Evolutionary conservation across 768 basidiomycete genomes (phyloP).

Genomic region (Collybia sp.): DNA sequence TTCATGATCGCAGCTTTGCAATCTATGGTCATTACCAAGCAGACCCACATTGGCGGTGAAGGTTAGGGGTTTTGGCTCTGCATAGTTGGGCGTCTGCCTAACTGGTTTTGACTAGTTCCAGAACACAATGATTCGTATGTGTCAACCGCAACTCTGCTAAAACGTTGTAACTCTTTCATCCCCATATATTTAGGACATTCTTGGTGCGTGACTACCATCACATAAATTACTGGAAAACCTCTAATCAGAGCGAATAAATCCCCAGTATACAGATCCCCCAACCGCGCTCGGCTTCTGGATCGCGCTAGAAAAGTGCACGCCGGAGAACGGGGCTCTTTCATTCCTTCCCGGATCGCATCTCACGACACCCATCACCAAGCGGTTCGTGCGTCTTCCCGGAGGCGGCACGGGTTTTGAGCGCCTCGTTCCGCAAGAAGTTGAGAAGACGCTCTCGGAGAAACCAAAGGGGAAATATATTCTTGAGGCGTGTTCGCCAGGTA

Average conservation of each 20-base stretch:
- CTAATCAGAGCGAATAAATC: constrained; percentile 1
- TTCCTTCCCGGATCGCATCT: constrained; percentile 92
- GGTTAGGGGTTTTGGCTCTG: constrained; percentile 37
- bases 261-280: constrained; percentile 86
- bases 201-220: constrained; percentile 39
- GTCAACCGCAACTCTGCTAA: background rate
- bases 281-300: constrained; percentile 97
- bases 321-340: constrained; percentile 77
- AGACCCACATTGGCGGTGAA: constrained; percentile 88
- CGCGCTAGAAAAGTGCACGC: constrained; percentile 84
- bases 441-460: constrained; percentile 15
- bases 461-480: constrained; percentile 50
- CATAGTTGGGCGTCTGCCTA: background rate
- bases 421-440: constrained; percentile 35
- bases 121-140: constrained; percentile 93
- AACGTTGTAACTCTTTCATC: constrained; percentile 1
- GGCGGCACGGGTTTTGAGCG: constrained; percentile 86
- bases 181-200: constrained; percentile 50
- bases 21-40: constrained; percentile 96
- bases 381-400: constrained; percentile 73
- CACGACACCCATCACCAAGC: constrained; percentile 65
- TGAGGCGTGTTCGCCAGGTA: constrained; percentile 73
- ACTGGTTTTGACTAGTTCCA: constrained; percentile 47
- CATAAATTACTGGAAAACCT: no score
- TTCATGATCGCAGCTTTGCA: constrained; percentile 57